A percentile compares a stretch with the other conserved stretches of the same genome.
phyloP scores from a whole-genome alignment of 2,329 filamentous ascomycete species.

The Claviceps arundinis region DNA sequence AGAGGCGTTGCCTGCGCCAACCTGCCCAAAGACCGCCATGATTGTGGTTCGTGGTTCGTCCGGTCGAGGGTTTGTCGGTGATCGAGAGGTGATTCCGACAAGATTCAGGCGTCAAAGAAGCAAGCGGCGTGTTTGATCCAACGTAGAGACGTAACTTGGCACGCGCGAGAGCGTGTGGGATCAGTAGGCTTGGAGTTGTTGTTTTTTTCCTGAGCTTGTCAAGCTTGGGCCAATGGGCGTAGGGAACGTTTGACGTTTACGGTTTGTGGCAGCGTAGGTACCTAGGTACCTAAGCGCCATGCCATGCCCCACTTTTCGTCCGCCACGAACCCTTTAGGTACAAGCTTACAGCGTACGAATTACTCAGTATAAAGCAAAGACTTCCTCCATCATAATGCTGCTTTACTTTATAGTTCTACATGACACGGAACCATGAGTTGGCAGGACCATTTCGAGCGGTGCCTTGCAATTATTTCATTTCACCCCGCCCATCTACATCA shows the following conservation, averaged over 20 bases:
- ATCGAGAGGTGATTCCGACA: background rate
- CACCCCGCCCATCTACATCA: too few relatives aligned
- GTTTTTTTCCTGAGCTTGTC: conserved; percentile 3
- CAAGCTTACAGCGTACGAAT: too few relatives aligned
- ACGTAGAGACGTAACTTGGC: background rate
- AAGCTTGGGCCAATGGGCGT: conserved; percentile 22
- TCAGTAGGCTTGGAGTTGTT: background rate
- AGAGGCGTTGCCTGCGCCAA: conserved; percentile 9
- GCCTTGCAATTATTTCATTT: too few relatives aligned
- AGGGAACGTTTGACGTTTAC: background rate
- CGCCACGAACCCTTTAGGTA: background rate
- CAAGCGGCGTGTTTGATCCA: background rate
- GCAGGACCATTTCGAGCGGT: too few relatives aligned
- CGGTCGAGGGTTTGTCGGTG: background rate
- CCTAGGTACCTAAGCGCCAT: too few relatives aligned
- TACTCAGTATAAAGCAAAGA: too few relatives aligned
- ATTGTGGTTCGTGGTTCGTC: background rate
- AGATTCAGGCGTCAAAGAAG: background rate
- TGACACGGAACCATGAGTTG: too few relatives aligned
- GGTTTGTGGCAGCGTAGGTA: background rate
- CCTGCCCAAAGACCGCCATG: conserved; percentile 24
- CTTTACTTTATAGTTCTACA: too few relatives aligned
- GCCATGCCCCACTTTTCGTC: background rate
- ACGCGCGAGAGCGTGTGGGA: background rate
- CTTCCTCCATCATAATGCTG: too few relatives aligned